Percentiles rank a stretch among this genome's conserved stretches.
Evolutionary conservation across 2,329 filamentous ascomycete species (phyloP).

Genomic region (Diaporthe batatas): DNA sequence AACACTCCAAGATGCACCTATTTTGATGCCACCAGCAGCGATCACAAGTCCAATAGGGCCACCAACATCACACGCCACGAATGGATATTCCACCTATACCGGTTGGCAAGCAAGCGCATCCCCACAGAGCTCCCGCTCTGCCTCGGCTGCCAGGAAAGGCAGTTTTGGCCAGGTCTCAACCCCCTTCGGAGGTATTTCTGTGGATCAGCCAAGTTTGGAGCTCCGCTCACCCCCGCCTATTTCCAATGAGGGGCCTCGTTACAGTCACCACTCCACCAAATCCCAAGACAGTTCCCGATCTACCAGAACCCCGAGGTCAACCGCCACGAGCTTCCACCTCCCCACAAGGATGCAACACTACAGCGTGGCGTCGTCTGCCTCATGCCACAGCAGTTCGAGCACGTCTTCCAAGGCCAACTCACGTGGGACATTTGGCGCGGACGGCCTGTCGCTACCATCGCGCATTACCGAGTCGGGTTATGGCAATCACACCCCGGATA

Average conservation of each 20-base stretch:
- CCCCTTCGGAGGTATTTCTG: slow-evolving; percentile 1
- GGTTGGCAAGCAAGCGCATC: background rate
- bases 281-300: slow-evolving; percentile 13
- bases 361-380: slow-evolving; percentile 21
- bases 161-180: slow-evolving; percentile 17
- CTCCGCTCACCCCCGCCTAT: slow-evolving; percentile 2
- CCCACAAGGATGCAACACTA: slow-evolving; percentile 34
- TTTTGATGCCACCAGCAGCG: slow-evolving; percentile 7
- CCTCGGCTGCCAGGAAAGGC: slow-evolving; percentile 10
- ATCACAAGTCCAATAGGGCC: slow-evolving; percentile 2
- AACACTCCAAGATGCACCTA: slow-evolving; percentile 10
- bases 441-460: slow-evolving; percentile 24
- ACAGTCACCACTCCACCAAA: slow-evolving; percentile 12
- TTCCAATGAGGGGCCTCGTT: background rate
- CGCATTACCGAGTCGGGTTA: slow-evolving; percentile 16
- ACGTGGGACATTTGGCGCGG: slow-evolving; percentile 18
- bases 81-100: background rate
- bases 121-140: slow-evolving; percentile 25
- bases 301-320: slow-evolving; percentile 21
- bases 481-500: background rate
- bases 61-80: background rate
- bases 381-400: slow-evolving; percentile 27
- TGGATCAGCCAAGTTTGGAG: background rate
- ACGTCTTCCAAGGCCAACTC: background rate
- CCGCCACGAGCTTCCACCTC: slow-evolving; percentile 37